phyloP scores from a whole-genome alignment of 1,139 yeast genomes.

The Wickerhamomyces sp. region DNA sequence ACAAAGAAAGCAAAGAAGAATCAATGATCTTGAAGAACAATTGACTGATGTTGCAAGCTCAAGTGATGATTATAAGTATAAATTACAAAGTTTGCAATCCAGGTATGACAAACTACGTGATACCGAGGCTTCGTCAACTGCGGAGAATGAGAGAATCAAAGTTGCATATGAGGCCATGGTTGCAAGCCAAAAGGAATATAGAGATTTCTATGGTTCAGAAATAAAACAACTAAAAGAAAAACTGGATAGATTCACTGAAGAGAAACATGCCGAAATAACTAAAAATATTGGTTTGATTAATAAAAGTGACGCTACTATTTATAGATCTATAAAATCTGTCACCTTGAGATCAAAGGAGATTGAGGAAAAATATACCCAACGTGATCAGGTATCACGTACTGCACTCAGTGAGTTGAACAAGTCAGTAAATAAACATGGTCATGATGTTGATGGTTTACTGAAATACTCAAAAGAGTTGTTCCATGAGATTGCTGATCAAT shows the following conservation, averaged over 20 bases:
- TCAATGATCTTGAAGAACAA: constrained; percentile 57
- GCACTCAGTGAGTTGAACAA: constrained; percentile 6
- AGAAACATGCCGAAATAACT: constrained; percentile 27
- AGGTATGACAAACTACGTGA: constrained; percentile 46
- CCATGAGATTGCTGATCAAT: constrained; percentile 12
- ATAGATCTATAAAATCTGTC: constrained; percentile 22
- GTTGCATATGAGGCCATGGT: constrained; percentile 60
- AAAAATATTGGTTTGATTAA: constrained; percentile 21
- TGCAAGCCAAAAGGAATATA: constrained; percentile 53
- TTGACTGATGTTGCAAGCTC: constrained; percentile 41
- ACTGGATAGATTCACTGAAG: constrained; percentile 37
- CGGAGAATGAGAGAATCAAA: constrained; percentile 55
- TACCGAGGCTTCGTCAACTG: constrained; percentile 40
- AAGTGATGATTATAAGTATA: constrained; percentile 43
- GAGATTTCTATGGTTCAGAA: constrained; percentile 44
- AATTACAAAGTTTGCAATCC: constrained; percentile 44
- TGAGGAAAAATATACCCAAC: constrained; percentile 13
- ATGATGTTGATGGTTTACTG: constrained; percentile 8
- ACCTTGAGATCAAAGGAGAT: constrained; percentile 19
- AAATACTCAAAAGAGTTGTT: constrained; percentile 13
- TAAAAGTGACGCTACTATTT: constrained; percentile 23
- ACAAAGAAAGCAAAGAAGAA: constrained; percentile 60
- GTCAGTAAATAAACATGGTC: constrained; percentile 3
- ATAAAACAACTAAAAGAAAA: constrained; percentile 26
- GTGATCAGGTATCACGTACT: constrained; percentile 8